Base-by-base conservation (phyloP, 2,329 filamentous ascomycete species). In the Elsinoe arachidis region DNA sequence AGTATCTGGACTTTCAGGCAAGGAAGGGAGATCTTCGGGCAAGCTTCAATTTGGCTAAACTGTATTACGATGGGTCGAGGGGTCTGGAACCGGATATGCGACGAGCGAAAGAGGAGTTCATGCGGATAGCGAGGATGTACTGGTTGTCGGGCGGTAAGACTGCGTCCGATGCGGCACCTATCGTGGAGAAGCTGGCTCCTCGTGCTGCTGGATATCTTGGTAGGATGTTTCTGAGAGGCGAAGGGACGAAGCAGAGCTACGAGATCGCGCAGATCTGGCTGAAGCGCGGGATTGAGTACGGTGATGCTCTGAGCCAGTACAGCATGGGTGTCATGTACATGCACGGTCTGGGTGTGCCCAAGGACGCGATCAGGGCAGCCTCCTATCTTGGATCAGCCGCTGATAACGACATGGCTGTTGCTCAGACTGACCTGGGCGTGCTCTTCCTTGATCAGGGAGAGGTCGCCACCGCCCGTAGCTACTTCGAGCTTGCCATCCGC, bases 361-460 rank as follows among this genome's bases (percentile, higher is more conserved):
- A 84, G 63, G 87, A 96, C 68, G 73, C 87, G 2, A 78, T 80
- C 55, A 82, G 80, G 65, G 91, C 91, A 2, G 85, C 86, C 2
- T 83, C 89, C 12, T 81, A 86, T 54, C 88, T 96, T 72, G 86
- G 84, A 61, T 79, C 83, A 2, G 86, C 91, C 0, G 88, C 90
- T 2, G 88, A 93, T 52, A 87, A 92, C 67, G 88, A 95, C 66
- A 85, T 86, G 57, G 82, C 87, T 0, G 81, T 88, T 1, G 85
- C 91, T 0, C 87, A 95, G 70, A 90, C 93, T 10, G 83, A 89
- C 60, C 80, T 96, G 56, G 91, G 90, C 1, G 83, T 85, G 10
- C 78, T 96, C 1, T 93, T 95, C 69, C 80, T 96, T 5, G 90
- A 96, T 64, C 90, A 95, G 69, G 90, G 90, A 15, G 90, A 95